Conservation (phyloP, 208 protist genomes). For the Trypanosomatidae sp. region DNA sequence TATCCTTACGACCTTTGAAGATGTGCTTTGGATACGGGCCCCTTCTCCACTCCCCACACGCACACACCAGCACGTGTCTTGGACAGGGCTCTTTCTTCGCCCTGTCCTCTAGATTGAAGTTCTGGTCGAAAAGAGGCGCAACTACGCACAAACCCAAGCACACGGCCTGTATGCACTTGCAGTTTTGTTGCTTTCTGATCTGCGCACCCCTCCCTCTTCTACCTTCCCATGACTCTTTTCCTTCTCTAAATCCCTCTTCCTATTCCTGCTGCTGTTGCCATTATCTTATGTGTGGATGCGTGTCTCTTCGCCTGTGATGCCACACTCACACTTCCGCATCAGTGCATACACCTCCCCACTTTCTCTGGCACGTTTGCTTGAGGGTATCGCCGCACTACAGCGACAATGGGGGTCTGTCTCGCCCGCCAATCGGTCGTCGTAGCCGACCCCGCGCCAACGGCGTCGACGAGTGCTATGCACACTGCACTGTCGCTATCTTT, state of each 20-base stretch:
- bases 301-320: neutral
- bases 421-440: neutral
- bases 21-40: neutral
- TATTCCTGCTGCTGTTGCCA: neutral
- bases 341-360: neutral
- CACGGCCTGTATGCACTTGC: neutral
- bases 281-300: neutral
- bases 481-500: neutral
- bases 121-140: neutral
- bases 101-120: neutral
- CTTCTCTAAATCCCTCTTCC: neutral
- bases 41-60: neutral
- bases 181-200: no score
- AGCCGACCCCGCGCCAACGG: neutral
- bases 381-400: neutral
- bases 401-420: conserved; percentile 5
- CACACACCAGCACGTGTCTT: neutral
- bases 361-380: neutral
- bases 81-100: neutral
- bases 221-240: neutral
- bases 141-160: neutral
- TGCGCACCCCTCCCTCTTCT: neutral
- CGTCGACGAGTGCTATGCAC: neutral
- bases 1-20: neutral
- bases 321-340: neutral